Conservation (phyloP, 352 stramenopile genomes). For the Pythium sukuiense region DNA sequence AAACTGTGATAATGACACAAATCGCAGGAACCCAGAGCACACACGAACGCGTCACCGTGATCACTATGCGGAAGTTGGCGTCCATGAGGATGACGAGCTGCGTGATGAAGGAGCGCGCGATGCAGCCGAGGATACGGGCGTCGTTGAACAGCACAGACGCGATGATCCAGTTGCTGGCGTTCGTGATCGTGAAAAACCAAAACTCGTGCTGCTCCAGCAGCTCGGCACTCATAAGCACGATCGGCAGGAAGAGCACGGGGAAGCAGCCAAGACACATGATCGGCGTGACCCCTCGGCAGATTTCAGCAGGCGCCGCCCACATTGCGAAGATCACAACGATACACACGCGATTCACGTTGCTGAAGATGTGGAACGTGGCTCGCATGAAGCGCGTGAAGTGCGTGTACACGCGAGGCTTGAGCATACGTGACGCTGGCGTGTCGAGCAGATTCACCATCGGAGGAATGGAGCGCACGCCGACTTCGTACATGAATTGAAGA, state of each 20-base stretch:
- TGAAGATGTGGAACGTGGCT: conserved; percentile 19
- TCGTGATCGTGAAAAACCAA: conserved; percentile 30
- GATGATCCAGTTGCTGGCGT: conserved; percentile 27
- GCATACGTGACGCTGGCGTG: conserved; percentile 17
- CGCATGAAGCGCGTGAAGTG: conserved; percentile 23
- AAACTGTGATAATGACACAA: conserved; percentile 16
- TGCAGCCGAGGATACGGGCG: conserved; percentile 14
- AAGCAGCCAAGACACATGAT: conserved; percentile 12
- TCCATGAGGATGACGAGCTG: conserved; percentile 28
- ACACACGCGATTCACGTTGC: conserved; percentile 24
- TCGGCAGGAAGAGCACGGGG: conserved; percentile 8
- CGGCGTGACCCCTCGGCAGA: conserved; percentile 10
- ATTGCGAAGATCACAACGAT: conserved; percentile 23
- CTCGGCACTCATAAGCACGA: conserved; percentile 20
- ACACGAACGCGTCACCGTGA: conserved; percentile 10
- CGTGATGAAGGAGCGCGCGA: conserved; percentile 24
- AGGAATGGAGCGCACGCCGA: conserved; percentile 9
- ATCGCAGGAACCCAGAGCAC: conserved; percentile 24
- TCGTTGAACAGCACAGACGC: conserved; percentile 18
- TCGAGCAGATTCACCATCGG: conserved; percentile 19
- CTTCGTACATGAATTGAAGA: conserved; percentile 21
- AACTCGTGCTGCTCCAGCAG: conserved; percentile 29
- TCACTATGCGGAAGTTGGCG: conserved; percentile 28
- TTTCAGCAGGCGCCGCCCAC: conserved; percentile 8
- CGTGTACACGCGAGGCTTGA: conserved; percentile 6